phyloP scores from a whole-genome alignment of 139 green algal genomes.

The Coelastrella sp. region DNA sequence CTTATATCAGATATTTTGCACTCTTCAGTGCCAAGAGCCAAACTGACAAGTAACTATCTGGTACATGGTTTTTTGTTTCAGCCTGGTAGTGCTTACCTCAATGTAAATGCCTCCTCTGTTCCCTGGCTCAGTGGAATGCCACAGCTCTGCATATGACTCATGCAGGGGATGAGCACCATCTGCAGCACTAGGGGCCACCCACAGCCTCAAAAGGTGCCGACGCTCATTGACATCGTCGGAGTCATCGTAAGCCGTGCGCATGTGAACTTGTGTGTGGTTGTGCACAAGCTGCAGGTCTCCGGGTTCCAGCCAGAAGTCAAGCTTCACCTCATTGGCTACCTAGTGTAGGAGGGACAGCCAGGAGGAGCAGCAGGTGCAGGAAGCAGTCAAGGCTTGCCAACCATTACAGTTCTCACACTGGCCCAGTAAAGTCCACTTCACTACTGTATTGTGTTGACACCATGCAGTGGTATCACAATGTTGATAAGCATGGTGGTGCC shows the following conservation, averaged over 20 bases:
- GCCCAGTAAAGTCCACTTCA: too few species aligned
- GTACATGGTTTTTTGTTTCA: neutral
- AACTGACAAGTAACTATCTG: neutral
- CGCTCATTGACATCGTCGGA: conserved; percentile 36
- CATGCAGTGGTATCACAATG: too few species aligned
- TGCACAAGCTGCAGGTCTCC: conserved; percentile 76
- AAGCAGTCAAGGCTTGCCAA: too few species aligned
- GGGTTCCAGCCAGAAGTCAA: conserved; percentile 61
- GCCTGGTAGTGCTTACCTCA: neutral
- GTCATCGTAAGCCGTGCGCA: conserved; percentile 58
- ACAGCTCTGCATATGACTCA: conserved; percentile 58
- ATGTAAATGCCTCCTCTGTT: conserved; percentile 63
- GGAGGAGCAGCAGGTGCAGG: neutral
- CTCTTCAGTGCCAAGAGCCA: neutral
- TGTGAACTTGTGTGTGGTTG: conserved; percentile 72
- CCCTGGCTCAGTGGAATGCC: conserved; percentile 37
- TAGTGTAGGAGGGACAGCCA: neutral
- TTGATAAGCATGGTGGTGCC: too few species aligned
- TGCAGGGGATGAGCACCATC: conserved; percentile 62
- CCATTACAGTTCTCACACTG: too few species aligned
- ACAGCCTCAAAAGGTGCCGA: conserved; percentile 78
- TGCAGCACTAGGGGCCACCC: conserved; percentile 57
- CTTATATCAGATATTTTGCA: neutral
- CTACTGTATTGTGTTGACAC: too few species aligned
- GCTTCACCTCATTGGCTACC: conserved; percentile 41